Evolutionary conservation across 2,329 filamentous ascomycete species (phyloP).

Genomic region (Phialophora tarda): DNA sequence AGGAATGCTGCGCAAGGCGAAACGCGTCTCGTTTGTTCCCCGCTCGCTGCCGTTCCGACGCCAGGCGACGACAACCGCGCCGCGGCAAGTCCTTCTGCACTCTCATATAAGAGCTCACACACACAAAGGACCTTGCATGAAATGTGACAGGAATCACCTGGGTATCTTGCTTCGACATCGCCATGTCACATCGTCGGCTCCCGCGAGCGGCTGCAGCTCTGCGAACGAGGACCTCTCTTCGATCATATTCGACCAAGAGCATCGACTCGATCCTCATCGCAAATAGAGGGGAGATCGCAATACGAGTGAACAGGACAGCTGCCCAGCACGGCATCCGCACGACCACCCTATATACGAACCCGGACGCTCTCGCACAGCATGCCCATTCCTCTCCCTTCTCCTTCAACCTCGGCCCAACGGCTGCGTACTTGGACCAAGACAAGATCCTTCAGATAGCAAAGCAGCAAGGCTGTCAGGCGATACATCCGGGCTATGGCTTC

Average conservation of each 20-base stretch:
- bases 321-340: slow-evolving; percentile 86
- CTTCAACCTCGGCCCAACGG: slow-evolving; percentile 79
- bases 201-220: slow-evolving; percentile 24
- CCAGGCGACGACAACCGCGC: slow-evolving; percentile 30
- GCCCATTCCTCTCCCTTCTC: slow-evolving; percentile 82
- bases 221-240: slow-evolving; percentile 19
- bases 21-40: slow-evolving; percentile 12
- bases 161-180: not conserved
- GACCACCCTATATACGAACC: slow-evolving; percentile 93
- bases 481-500: slow-evolving; percentile 96
- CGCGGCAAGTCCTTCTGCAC: not conserved
- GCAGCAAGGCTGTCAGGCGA: slow-evolving; percentile 81
- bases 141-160: slow-evolving; percentile 7
- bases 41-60: slow-evolving; percentile 13
- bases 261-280: slow-evolving; percentile 70
- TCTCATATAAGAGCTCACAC: not conserved
- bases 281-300: slow-evolving; percentile 94
- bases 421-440: slow-evolving; percentile 90
- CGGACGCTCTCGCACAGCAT: slow-evolving; percentile 86
- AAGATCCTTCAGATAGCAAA: slow-evolving; percentile 89
- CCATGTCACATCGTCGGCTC: slow-evolving; percentile 26
- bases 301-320: slow-evolving; percentile 89
- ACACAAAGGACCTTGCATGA: not conserved
- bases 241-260: slow-evolving; percentile 24
- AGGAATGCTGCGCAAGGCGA: not conserved